Evolutionary conservation across 2,329 filamentous ascomycete species (phyloP), one percentile per base, ranked within the genome.

Genomic region (Mollisiaceae sp.): DNA sequence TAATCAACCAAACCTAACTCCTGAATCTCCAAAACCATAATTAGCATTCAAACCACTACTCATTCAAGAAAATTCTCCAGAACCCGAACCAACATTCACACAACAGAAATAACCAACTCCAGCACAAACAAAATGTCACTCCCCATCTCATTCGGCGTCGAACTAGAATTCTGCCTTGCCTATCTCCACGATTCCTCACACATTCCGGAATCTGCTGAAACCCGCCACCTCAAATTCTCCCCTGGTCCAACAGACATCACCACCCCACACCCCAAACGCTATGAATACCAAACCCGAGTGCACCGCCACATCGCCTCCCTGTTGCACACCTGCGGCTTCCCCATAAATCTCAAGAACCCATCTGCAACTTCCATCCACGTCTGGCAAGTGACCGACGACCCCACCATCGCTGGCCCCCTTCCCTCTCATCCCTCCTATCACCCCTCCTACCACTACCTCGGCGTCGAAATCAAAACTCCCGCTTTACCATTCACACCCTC

Each of bases 81-180:
- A n/a, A n/a, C 14, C 14, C 8, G 36, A 39, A 39, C 36, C 36
- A 8, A 8, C 38, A 41, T 14, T 9, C 38, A 41, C 38, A 4
- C 38, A 12, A 41, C 38, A 41, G 15, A 32, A 32, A 32, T 32
- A 4, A 22, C 8, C 45, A 50, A 22, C 20, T 9, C 8, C 8
- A 22, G 1, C n/a, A 41, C 38, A 18, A 12, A 41, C 15, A 11
- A 41, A 50, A 50, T 50, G 45, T 20, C n/a, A 9, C 27, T 55
- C 4, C 52, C 50, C 6, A 55, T 55, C 24, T 57, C 55, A 8
- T 36, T 57, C 55, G 14, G 55, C 18, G 32, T 39, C 14, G 32
- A 57, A 27, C 35, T 57, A 20, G 55, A 57, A 24, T 57, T 57
- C 20, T 24, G 9, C n/a, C 36, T 57, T 6, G 55, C 54, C 14